Conservation (phyloP, 2,329 filamentous ascomycete species). For the Basipetospora chlamydospora region DNA sequence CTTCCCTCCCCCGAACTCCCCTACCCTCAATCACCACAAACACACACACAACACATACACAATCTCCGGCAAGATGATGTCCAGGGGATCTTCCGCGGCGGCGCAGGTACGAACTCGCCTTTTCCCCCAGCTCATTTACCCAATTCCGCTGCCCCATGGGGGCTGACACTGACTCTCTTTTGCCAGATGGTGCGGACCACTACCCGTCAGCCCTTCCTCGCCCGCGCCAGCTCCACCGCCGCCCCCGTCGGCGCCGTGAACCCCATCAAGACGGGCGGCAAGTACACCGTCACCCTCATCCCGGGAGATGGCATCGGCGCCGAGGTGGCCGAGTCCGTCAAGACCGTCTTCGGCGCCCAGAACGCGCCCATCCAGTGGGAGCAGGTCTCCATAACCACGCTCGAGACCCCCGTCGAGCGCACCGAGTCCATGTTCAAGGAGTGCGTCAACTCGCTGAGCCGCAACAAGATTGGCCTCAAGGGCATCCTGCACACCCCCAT, state of each 20-base stretch:
- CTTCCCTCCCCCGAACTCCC: too few species aligned
- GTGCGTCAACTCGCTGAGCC: conserved; percentile 85
- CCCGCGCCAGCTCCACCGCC: conserved; percentile 59
- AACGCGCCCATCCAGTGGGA: conserved; percentile 99
- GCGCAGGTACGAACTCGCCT: conserved; percentile 47
- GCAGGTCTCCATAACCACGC: conserved; percentile 87
- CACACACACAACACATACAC: background rate
- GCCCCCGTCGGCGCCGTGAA: conserved; percentile 95
- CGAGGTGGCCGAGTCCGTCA: conserved; percentile 94
- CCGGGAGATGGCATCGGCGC: conserved; percentile 97
- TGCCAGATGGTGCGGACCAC: conserved; percentile 11
- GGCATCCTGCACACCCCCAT: conserved; percentile 97
- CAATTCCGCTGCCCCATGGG: too few species aligned
- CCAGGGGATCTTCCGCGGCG: conserved; percentile 40
- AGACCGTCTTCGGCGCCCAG: conserved; percentile 99
- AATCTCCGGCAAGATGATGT: conserved; percentile 33
- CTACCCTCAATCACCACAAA: background rate
- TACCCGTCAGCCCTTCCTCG: conserved; percentile 14
- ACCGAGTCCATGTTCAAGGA: conserved; percentile 93
- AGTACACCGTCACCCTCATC: conserved; percentile 97
- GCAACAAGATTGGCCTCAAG: conserved; percentile 98
- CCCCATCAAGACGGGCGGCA: conserved; percentile 96
- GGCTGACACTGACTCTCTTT: conserved; percentile 6
- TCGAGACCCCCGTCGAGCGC: conserved; percentile 63
- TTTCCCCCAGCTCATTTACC: too few species aligned